Conservation (phyloP, 2,329 filamentous ascomycete genomes). For the Helicocarpus griseus region DNA sequence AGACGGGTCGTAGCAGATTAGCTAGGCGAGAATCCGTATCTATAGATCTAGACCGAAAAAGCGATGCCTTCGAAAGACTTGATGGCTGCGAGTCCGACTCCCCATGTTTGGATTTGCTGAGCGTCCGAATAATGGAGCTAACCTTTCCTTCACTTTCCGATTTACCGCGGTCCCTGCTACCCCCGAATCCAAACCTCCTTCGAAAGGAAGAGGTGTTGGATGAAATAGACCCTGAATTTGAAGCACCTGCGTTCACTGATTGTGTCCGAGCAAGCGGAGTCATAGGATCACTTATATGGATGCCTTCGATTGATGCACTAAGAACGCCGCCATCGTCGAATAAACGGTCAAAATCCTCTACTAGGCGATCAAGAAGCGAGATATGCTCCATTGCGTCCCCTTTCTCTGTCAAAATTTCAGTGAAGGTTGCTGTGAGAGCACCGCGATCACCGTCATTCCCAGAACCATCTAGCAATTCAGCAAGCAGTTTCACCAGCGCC, state of each 20-base stretch:
- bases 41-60: conserved; percentile 66
- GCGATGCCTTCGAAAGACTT: conserved; percentile 57
- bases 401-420: conserved; percentile 71
- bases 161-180: conserved; percentile 72
- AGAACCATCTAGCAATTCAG: conserved; percentile 79
- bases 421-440: conserved; percentile 77
- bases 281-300: conserved; percentile 46
- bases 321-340: conserved; percentile 56
- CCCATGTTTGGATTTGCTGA: conserved; percentile 63
- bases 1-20: conserved; percentile 43
- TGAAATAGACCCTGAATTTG: conserved; percentile 37
- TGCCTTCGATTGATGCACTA: conserved; percentile 35
- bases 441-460: conserved; percentile 86
- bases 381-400: conserved; percentile 74
- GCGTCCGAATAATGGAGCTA: conserved; percentile 71
- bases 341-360: conserved; percentile 81
- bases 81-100: conserved; percentile 45
- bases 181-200: conserved; percentile 71
- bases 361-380: conserved; percentile 75
- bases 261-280: conserved; percentile 49
- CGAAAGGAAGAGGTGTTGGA: conserved; percentile 82
- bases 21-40: conserved; percentile 50
- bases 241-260: conserved; percentile 59
- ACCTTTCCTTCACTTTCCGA: conserved; percentile 58
- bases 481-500: conserved; percentile 72